These are phyloP conservation scores for Candida pini DNA, from an alignment of 805 yeast species.

Conservation along the genomic window DNA sequence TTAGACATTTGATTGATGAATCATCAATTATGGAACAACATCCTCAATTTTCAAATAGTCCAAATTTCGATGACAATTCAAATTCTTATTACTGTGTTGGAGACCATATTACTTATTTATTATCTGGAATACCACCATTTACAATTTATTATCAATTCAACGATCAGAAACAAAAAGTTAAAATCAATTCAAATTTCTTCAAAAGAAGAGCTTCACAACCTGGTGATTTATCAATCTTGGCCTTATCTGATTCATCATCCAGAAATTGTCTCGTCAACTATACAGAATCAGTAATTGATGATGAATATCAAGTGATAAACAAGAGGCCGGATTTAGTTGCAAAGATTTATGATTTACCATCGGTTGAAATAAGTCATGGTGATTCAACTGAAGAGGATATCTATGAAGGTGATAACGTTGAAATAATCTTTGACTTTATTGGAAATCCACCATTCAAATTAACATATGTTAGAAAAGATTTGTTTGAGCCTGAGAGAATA, in stretches of 20 bases:
- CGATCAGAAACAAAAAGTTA: slow-evolving; percentile 51
- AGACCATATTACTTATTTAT: slow-evolving; percentile 70
- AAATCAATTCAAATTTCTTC: slow-evolving; percentile 32
- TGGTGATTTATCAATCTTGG: slow-evolving; percentile 64
- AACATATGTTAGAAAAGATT: slow-evolving; percentile 68
- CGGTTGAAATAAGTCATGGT: slow-evolving; percentile 84
- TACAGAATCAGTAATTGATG: slow-evolving; percentile 27
- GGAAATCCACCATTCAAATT: slow-evolving; percentile 91
- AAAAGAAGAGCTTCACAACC: slow-evolving; percentile 75
- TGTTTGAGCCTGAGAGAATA: slow-evolving; percentile 29
- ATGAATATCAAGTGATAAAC: slow-evolving; percentile 9
- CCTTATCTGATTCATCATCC: slow-evolving; percentile 68
- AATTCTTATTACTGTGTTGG: slow-evolving; percentile 85
- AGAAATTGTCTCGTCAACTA: slow-evolving; percentile 66
- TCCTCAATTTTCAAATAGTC: slow-evolving; percentile 1
- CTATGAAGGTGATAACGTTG: slow-evolving; percentile 93
- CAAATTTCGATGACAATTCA: slow-evolving; percentile 4
- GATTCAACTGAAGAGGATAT: slow-evolving; percentile 70
- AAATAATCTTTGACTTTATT: slow-evolving; percentile 70
- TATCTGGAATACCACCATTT: slow-evolving; percentile 80
- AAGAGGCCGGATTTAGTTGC: slow-evolving; percentile 26
- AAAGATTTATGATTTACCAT: slow-evolving; percentile 45
- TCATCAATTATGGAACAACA: slow-evolving; percentile 27
- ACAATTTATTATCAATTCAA: slow-evolving; percentile 70
- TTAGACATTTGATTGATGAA: slow-evolving; percentile 36